These are phyloP conservation scores for Fusarium albosuccineum DNA, from an alignment of 2,329 filamentous ascomycete species.

Conservation along the genomic window DNA sequence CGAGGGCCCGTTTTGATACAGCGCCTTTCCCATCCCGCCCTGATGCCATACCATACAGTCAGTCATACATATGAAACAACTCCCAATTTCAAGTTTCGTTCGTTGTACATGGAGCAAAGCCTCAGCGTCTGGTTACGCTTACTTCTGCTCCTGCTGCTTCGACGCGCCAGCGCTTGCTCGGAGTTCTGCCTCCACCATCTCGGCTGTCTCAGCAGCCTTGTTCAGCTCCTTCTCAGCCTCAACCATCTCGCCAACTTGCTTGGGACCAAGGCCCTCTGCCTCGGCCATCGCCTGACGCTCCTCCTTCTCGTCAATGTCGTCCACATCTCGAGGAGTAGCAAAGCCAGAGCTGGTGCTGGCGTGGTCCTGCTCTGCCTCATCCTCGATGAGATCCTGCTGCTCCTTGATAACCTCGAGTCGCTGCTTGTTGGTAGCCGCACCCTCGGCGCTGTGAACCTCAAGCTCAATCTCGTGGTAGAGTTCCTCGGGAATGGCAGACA, in stretches of 20 bases:
- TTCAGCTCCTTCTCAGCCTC: constrained; percentile 66
- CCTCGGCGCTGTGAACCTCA: constrained; percentile 96
- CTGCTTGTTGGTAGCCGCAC: constrained; percentile 98
- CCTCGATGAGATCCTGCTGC: constrained; percentile 97
- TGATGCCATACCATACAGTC: constrained; percentile 48
- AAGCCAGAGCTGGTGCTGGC: constrained; percentile 81
- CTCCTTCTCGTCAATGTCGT: constrained; percentile 96
- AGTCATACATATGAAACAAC: constrained; percentile 51
- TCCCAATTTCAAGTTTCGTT: constrained; percentile 25
- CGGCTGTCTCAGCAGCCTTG: constrained; percentile 45
- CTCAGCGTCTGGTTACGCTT: constrained; percentile 1
- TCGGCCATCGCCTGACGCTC: constrained; percentile 71
- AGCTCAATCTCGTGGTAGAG: constrained; percentile 99
- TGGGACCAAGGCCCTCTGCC: constrained; percentile 60
- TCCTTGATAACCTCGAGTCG: constrained; percentile 97
- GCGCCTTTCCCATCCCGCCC: constrained; percentile 42
- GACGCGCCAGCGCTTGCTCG: constrained; percentile 44
- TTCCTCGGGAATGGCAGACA: constrained; percentile 96
- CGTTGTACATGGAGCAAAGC: constrained; percentile 41
- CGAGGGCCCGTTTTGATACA: constrained; percentile 45
- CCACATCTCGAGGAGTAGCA: constrained; percentile 83
- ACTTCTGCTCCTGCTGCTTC: constrained; percentile 53
- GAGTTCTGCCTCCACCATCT: constrained; percentile 41
- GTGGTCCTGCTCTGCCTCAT: constrained; percentile 93
- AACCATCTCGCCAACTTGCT: constrained; percentile 66